These are phyloP conservation scores for Cryphonectria parasitica DNA, from an alignment of 2,329 filamentous ascomycete genomes.

Conservation along the genomic window DNA sequence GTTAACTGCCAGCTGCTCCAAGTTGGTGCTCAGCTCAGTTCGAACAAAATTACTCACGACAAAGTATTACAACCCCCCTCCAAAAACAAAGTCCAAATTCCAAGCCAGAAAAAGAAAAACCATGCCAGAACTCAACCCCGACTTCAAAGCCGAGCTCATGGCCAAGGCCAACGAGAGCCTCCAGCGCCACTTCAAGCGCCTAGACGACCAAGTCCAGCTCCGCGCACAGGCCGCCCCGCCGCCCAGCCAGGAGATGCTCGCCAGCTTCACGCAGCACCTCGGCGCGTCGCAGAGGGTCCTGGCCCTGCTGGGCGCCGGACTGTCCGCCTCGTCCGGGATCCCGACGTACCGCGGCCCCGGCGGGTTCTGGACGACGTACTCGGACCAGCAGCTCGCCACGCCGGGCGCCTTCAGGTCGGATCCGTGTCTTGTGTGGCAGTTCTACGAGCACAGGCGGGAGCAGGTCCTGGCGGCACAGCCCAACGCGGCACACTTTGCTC, in stretches of 20 bases:
- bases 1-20: neutral
- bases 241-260: conserved; percentile 6
- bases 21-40: too few relatives aligned
- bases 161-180: conserved; percentile 11
- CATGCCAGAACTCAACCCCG: conserved; percentile 7
- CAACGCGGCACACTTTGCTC: conserved; percentile 4
- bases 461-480: neutral
- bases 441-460: conserved; percentile 10
- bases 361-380: conserved; percentile 9
- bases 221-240: neutral
- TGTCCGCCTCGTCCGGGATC: conserved; percentile 11
- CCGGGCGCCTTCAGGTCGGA: conserved; percentile 4
- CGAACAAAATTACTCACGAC: too few relatives aligned
- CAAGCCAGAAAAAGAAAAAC: neutral
- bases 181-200: neutral
- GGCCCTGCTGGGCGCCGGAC: conserved; percentile 4
- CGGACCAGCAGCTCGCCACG: conserved; percentile 13
- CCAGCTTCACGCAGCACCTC: neutral
- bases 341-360: conserved; percentile 9
- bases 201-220: neutral
- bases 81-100: neutral
- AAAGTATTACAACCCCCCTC: too few relatives aligned
- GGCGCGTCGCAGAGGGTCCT: neutral
- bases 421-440: conserved; percentile 13
- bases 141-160: conserved; percentile 10